Evolutionary conservation across 2,329 filamentous ascomycete species (phyloP).

Genomic region (Chaetomium globosum): DNA sequence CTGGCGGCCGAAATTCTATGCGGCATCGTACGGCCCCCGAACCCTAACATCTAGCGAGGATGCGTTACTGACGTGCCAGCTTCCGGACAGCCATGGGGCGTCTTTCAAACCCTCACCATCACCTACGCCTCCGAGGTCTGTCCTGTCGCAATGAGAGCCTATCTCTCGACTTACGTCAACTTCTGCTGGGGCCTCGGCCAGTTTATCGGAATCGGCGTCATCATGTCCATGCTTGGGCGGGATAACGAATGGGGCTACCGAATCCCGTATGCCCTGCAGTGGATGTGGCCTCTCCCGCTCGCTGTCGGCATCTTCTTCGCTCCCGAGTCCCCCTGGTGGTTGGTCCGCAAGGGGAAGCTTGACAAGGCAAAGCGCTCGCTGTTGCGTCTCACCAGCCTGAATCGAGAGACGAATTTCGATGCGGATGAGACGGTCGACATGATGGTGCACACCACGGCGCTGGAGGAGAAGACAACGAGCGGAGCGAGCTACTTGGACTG

Average conservation of each 20-base stretch:
- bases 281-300: constrained; percentile 75
- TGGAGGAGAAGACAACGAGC: constrained; percentile 74
- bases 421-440: constrained; percentile 84
- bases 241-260: constrained; percentile 66
- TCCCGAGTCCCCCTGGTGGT: constrained; percentile 74
- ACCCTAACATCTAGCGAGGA: background rate
- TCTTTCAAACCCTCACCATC: constrained; percentile 55
- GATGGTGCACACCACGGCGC: constrained; percentile 86
- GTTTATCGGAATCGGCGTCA: constrained; percentile 72
- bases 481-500: constrained; percentile 80
- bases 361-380: constrained; percentile 69
- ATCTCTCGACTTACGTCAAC: constrained; percentile 74
- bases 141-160: constrained; percentile 70
- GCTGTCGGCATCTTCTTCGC: constrained; percentile 68
- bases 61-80: constrained; percentile 19
- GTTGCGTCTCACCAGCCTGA: constrained; percentile 64
- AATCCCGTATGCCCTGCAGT: constrained; percentile 73
- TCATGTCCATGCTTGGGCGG: constrained; percentile 66
- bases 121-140: constrained; percentile 74
- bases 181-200: constrained; percentile 79
- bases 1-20: constrained; percentile 65
- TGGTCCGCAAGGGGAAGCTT: constrained; percentile 67
- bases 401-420: constrained; percentile 71
- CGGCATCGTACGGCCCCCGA: constrained; percentile 47
- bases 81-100: constrained; percentile 45